phyloP scores from a whole-genome alignment of 2,329 filamentous ascomycete species.

The Talaromyces funiculosus region DNA sequence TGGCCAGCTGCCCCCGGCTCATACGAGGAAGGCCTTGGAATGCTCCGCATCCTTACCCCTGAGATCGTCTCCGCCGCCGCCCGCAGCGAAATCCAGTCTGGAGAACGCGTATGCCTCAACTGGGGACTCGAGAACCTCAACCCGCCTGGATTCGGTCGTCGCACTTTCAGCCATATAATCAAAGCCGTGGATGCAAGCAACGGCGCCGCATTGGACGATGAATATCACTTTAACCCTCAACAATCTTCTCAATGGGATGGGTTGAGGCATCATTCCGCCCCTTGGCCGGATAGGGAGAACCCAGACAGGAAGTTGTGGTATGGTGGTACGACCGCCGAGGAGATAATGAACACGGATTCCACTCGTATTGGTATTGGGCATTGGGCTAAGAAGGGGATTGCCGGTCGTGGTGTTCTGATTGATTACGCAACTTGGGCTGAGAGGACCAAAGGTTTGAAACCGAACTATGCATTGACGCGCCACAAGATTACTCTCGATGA shows the following conservation, averaged over 20 bases:
- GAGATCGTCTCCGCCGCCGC: conserved; percentile 49
- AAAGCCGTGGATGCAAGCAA: conserved; percentile 41
- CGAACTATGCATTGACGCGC: conserved; percentile 28
- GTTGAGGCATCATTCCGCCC: conserved; percentile 46
- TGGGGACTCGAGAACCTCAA: conserved; percentile 55
- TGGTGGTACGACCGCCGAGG: conserved; percentile 31
- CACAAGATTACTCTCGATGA: conserved; percentile 32
- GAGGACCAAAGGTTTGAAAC: conserved; percentile 24
- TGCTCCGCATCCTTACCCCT: conserved; percentile 49
- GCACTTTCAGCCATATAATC: conserved; percentile 49
- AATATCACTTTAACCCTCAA: conserved; percentile 50
- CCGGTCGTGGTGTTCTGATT: conserved; percentile 37
- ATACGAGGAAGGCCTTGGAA: conserved; percentile 50
- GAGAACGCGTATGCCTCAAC: conserved; percentile 49
- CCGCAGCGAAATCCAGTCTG: conserved; percentile 48
- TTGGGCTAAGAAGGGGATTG: conserved; percentile 36
- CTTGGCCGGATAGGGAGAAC: conserved; percentile 30
- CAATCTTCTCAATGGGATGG: conserved; percentile 53
- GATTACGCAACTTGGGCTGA: conserved; percentile 34
- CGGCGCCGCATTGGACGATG: conserved; percentile 41
- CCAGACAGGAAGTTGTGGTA: conserved; percentile 23
- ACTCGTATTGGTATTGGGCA: conserved; percentile 33
- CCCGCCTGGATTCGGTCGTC: conserved; percentile 46
- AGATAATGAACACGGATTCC: conserved; percentile 29
- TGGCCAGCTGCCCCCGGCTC: conserved; percentile 45